Conservation (phyloP, 2,329 filamentous ascomycete species). For the Colletotrichum eremochloae region DNA sequence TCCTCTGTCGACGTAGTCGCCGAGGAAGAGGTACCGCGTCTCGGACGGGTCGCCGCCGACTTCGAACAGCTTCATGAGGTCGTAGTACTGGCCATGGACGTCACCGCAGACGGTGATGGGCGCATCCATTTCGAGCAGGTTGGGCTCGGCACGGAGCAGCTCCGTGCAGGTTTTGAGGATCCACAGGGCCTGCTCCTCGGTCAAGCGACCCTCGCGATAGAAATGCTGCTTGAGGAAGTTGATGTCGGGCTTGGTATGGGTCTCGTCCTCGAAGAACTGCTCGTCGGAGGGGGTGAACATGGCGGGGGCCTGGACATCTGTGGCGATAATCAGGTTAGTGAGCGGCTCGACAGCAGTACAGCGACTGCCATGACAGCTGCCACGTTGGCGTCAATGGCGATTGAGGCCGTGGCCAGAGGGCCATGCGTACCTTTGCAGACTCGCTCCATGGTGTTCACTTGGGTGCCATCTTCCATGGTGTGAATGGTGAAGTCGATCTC, state of each 20-base stretch:
- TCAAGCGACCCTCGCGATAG: constrained; percentile 95
- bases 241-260: constrained; percentile 90
- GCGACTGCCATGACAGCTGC: constrained; percentile 36
- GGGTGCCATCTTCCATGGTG: constrained; percentile 96
- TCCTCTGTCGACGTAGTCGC: constrained; percentile 97
- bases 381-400: constrained; percentile 43
- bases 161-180: constrained; percentile 92
- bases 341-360: constrained; percentile 40
- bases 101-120: constrained; percentile 99
- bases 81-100: constrained; percentile 98
- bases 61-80: constrained; percentile 99
- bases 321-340: constrained; percentile 43
- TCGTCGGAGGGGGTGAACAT: constrained; percentile 93
- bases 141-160: constrained; percentile 89
- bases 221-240: constrained; percentile 98
- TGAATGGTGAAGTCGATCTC: constrained; percentile 99
- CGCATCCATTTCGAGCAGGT: constrained; percentile 98
- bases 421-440: constrained; percentile 91
- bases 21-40: constrained; percentile 95
- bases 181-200: constrained; percentile 96
- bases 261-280: constrained; percentile 91
- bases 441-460: constrained; percentile 95
- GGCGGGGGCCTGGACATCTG: constrained; percentile 97
- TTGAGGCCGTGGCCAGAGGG: constrained; percentile 26
- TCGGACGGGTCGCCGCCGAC: constrained; percentile 97